A percentile compares a stretch with the other conserved stretches of the same genome.
These are phyloP conservation scores for Pleurotus sapidus DNA, from an alignment of 768 basidiomycete species.

Conservation along the genomic window DNA sequence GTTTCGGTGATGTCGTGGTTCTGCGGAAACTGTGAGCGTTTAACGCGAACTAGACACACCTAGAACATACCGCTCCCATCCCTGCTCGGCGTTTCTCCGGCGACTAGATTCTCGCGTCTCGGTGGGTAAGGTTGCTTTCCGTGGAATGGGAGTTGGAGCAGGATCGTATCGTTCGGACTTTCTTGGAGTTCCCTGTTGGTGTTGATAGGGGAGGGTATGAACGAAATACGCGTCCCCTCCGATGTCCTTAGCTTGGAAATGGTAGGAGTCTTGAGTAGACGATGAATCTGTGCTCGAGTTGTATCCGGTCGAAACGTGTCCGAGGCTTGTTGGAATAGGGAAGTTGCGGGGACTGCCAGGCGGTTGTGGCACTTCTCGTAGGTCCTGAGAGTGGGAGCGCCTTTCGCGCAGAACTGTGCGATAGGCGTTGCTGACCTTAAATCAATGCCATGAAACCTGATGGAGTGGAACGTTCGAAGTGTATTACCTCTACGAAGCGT, in stretches of 20 bases:
- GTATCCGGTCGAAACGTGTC: neutral
- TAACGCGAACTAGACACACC: neutral
- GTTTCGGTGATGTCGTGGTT: neutral
- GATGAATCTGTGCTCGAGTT: slow-evolving; percentile 3
- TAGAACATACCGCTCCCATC: neutral
- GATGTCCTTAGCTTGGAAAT: neutral
- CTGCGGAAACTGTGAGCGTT: neutral
- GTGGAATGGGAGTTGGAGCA: slow-evolving; percentile 3
- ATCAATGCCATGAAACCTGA: slow-evolving; percentile 9
- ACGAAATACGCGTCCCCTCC: neutral
- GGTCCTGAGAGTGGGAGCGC: slow-evolving; percentile 13
- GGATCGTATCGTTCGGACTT: slow-evolving; percentile 8
- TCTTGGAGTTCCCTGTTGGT: neutral
- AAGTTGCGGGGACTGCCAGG: slow-evolving; percentile 7
- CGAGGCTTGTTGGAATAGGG: neutral
- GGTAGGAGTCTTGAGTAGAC: slow-evolving; percentile 6
- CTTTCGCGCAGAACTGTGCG: slow-evolving; percentile 43
- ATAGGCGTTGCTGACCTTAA: slow-evolving; percentile 56
- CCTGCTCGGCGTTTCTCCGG: neutral
- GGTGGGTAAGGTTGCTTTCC: neutral
- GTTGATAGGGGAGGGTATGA: slow-evolving; percentile 1
- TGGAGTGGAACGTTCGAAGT: slow-evolving; percentile 4
- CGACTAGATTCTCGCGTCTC: neutral
- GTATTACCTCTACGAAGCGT: slow-evolving; percentile 55
- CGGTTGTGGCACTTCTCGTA: slow-evolving; percentile 12